Evolutionary conservation across 441 rosid species (phyloP), one percentile per base, ranked within the genome.

Genomic region (Pelargonium myrrhifolium): DNA sequence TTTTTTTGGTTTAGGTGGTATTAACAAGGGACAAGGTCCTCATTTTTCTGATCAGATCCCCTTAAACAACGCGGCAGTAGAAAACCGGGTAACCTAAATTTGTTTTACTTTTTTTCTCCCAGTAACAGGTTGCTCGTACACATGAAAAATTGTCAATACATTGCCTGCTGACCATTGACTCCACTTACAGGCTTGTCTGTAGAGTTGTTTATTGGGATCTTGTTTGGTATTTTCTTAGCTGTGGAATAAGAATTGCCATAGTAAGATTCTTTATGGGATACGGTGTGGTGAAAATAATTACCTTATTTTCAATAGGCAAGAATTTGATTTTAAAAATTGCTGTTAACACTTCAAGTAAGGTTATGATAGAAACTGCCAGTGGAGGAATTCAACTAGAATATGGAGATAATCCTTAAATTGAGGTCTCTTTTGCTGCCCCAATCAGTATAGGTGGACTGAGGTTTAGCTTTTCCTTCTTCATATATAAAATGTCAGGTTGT

Each of bases 61-160:
- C 72, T 56, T 65, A 62, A 71, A 66, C 7, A 37, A 8, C 22
- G 65, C 69, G 58, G 64, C 66, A 40, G 65, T 64, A 67, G 82
- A 59, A 71, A 67, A 71, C 43, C 72, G 78, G 91, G 93, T 87
- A 81, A 62, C 28, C 59, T 45, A 61, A 62, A 59, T 69, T 51
- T n/a, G 63, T 14, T 70, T 61, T 62, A 37, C n/a, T n/a, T n/a
- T n/a, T n/a, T n/a, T n/a, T 61, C 64, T 61, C 64, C 64, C 37
- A n/a, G 64, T 24, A 61, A 61, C 40, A 14, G 12, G 24, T 71
- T 47, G 47, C 66, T 62, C 35, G 31, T 61, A 4, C 40, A 61
- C 64, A 22, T 61, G 64, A 15, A 61, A 61, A 17, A 28, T 12
- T 59, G 63, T 59, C 37, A 59, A 59, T 59, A 24, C 31, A 59